These are phyloP conservation scores for Hibiscus trionum DNA, from an alignment of 345 rosid genomes.

Conservation along the genomic window DNA sequence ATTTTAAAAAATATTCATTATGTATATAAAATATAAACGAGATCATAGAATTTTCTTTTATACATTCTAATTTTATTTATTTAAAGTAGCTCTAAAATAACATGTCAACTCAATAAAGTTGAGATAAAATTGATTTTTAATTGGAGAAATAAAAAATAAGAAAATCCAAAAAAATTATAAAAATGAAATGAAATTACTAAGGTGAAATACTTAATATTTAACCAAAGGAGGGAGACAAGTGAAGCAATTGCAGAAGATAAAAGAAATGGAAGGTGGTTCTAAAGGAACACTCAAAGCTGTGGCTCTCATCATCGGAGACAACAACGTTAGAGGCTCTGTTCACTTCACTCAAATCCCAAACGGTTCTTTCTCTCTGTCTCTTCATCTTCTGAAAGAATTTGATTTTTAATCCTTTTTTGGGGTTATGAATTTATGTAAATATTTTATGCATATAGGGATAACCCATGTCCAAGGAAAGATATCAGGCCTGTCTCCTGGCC, in stretches of 20 bases:
- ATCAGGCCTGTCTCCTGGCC: slow-evolving; percentile 70
- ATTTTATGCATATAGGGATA: slow-evolving; percentile 37
- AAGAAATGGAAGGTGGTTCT: slow-evolving; percentile 34
- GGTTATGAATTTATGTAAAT: neutral
- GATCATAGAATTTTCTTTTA: no score
- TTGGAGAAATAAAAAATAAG: neutral
- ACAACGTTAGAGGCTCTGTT: slow-evolving; percentile 54
- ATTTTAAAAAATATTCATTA: no score
- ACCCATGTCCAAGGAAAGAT: slow-evolving; percentile 74
- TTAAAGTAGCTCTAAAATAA: no score
- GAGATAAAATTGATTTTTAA: no score
- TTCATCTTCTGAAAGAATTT: neutral
- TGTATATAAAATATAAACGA: no score
- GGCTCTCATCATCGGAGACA: slow-evolving; percentile 65
- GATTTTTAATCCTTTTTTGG: neutral
- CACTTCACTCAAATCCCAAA: slow-evolving; percentile 50
- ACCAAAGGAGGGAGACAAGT: neutral
- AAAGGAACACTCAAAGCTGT: slow-evolving; percentile 60
- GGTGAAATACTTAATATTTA: no score
- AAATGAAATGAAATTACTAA: no score
- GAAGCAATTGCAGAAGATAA: neutral
- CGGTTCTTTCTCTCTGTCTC: slow-evolving; percentile 36
- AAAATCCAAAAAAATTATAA: no score
- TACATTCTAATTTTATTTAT: no score
- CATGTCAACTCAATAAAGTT: no score